Evolutionary conservation across 768 basidiomycete species (phyloP), one percentile per base, ranked within the genome.

Genomic region (Rhodotorula paludigena): DNA sequence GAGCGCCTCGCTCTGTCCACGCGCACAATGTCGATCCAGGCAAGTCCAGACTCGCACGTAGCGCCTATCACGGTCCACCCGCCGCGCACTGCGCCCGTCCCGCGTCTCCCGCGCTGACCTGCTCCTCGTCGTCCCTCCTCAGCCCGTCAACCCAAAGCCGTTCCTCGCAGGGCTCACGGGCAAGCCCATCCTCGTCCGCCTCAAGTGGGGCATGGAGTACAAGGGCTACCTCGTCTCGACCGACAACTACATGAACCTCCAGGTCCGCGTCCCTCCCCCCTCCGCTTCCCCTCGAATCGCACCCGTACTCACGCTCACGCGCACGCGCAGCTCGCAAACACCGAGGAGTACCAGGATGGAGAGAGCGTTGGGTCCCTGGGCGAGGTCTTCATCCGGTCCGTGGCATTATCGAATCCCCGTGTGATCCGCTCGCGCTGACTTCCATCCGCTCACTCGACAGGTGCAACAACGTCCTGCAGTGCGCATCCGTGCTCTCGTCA

Each of bases 121-220:
- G 15, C 15, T 30, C 35, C 48, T 21, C 30, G 36, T 39, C 51
- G 18, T 23, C 16, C 59, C 28, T 47, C 16, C 49, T 7, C 77
- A 86, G 75, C 93, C 93, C 73, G 91, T 98, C 76, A 99, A 99
- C 81, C 96, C 96, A 30, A 98, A 98, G 81, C 96, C 96, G 11
- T 98, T 98, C 82, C 84, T 99, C 76, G 92, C 97, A 81, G 93
- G 96, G 78, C 86, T 98, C 73, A 97, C 96, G 35, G 96, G 96
- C 71, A 97, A 99, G 82, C 87, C 89, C 45, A 90, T 98, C 52
- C 89, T 86, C 76, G 96, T 98, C 70, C 85, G 86, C 67, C 85
- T 99, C 76, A 99, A 99, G 82, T 99, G 96, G 96, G 96, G 96
- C 69, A 83, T 97, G 57, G 92, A 98, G 77, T 98, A 98, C 84